Conservation (phyloP, 2,329 filamentous ascomycete species). For the Alternaria sp. region DNA sequence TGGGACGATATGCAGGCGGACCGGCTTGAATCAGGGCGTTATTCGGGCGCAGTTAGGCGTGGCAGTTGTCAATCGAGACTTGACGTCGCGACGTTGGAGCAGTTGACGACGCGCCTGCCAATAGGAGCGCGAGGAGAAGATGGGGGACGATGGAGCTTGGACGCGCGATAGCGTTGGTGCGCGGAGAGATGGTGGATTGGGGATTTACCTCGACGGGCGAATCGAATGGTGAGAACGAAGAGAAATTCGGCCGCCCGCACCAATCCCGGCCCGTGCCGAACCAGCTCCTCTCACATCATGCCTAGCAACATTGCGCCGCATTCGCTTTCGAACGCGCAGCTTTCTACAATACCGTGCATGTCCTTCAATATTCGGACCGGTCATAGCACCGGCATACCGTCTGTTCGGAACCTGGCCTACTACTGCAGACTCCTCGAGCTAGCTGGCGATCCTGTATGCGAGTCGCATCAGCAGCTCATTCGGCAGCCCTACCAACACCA, state of each 20-base stretch:
- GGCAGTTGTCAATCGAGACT: constrained; percentile 20
- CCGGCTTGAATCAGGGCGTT: constrained; percentile 11
- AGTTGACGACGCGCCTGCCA: constrained; percentile 12
- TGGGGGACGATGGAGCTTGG: constrained; percentile 13
- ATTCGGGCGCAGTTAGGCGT: constrained; percentile 13
- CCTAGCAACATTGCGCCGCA: not conserved
- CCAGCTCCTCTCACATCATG: not conserved
- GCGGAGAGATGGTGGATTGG: constrained; percentile 1
- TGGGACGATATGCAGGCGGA: constrained; percentile 20
- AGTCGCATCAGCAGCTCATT: constrained; percentile 23
- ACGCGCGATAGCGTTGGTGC: constrained; percentile 6
- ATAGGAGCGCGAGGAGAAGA: constrained; percentile 18
- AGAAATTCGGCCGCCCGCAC: constrained; percentile 2
- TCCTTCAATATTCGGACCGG: not conserved
- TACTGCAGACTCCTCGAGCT: constrained; percentile 8
- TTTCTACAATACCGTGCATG: not conserved
- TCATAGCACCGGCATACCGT: not conserved
- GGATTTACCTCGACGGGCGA: not conserved
- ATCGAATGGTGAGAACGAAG: not conserved
- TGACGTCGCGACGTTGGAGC: constrained; percentile 11
- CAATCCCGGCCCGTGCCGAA: constrained; percentile 8
- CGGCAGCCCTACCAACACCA: constrained; percentile 32
- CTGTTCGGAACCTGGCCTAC: not conserved
- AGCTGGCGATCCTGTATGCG: constrained; percentile 27
- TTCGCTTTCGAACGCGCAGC: not conserved